A percentile compares a stretch with the other conserved stretches of the same genome.
phyloP scores from a whole-genome alignment of 2,329 filamentous ascomycete species.

The Scedosporium apiospermum region DNA sequence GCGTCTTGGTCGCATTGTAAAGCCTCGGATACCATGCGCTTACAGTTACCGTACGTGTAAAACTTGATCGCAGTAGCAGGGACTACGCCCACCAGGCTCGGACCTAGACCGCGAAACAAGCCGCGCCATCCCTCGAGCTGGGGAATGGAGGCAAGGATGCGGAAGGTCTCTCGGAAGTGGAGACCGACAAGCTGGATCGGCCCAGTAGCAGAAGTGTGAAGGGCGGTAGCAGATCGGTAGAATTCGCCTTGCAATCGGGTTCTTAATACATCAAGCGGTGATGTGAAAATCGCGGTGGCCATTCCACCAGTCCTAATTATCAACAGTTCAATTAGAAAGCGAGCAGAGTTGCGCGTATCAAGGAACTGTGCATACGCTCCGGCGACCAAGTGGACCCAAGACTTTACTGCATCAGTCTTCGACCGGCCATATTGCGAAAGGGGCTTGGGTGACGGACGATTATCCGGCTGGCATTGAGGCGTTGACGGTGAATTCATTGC shows the following conservation, averaged over 20 bases:
- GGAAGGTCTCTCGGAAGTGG: conserved; percentile 76
- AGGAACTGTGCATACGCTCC: too few relatives aligned
- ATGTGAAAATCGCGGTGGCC: conserved; percentile 84
- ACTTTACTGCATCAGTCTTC: too few relatives aligned
- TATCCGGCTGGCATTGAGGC: too few relatives aligned
- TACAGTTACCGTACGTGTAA: conserved; percentile 86
- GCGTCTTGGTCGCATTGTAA: conserved; percentile 62
- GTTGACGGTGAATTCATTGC: too few relatives aligned
- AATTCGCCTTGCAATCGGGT: conserved; percentile 90
- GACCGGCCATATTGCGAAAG: too few relatives aligned
- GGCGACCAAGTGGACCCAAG: too few relatives aligned
- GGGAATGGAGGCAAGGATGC: conserved; percentile 75
- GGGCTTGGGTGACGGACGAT: too few relatives aligned
- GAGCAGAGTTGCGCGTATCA: too few relatives aligned
- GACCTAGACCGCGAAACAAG: conserved; percentile 85
- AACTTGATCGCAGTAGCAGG: conserved; percentile 89
- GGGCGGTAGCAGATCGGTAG: conserved; percentile 61
- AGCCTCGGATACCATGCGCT: conserved; percentile 66
- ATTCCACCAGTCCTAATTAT: conserved; percentile 67
- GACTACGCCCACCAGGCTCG: conserved; percentile 81
- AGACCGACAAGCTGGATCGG: too few relatives aligned
- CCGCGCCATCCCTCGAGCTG: conserved; percentile 73
- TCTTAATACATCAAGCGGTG: conserved; percentile 86
- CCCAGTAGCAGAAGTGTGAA: too few relatives aligned
- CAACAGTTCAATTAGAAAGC: too few relatives aligned